Base-by-base conservation (phyloP, 257 asterid genomes). In the Petunia secreta region DNA sequence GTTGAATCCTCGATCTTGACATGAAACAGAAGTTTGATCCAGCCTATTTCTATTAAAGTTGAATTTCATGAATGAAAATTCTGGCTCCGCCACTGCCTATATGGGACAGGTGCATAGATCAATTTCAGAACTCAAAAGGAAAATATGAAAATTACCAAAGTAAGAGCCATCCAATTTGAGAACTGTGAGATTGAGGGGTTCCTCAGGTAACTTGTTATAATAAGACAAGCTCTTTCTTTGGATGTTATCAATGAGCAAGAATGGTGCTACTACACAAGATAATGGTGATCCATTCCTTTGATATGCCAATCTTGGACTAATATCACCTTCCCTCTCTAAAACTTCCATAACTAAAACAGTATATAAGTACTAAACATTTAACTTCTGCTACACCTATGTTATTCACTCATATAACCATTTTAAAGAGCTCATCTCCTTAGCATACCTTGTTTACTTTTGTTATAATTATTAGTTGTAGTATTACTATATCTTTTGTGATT, bases 141-240 rank as follows among this genome's bases (percentile, higher is more conserved):
- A 52, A 48, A 40, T 15, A 75, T 53, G 3, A 38, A 73, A 16
- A 40, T 34, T 89, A 94, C 98, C 94, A 39, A 91, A 94, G 77
- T 90, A 84, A 14, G 98, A 81, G 43, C 93, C 97, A 85, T 92
- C 97, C 87, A 94, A 89, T 90, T 93, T 94, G 86, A 89, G 82
- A 39, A 94, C 80, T 53, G 88, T 86, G 84, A 94, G 95, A 41
- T 74, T 81, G 81, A 91, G 88, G 36, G 93, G 93, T 39, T 86
- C 89, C 81, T 82, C 84, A 60, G 90, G 90, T 59, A 94, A 87
- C 88, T 84, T 88, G 58, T 81, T 65, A 83, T 89, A 94, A 83
- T 89, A 94, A 0, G 90, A 84, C 71, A 87, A 52, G 53, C 88
- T 89, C 83, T 73, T 86, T 41, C 87, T 79, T 10, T 81, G 82